Evolutionary conservation across 306 rosid species (phyloP), one percentile per base, ranked within the genome.

Genomic region (Lablab purpureus): DNA sequence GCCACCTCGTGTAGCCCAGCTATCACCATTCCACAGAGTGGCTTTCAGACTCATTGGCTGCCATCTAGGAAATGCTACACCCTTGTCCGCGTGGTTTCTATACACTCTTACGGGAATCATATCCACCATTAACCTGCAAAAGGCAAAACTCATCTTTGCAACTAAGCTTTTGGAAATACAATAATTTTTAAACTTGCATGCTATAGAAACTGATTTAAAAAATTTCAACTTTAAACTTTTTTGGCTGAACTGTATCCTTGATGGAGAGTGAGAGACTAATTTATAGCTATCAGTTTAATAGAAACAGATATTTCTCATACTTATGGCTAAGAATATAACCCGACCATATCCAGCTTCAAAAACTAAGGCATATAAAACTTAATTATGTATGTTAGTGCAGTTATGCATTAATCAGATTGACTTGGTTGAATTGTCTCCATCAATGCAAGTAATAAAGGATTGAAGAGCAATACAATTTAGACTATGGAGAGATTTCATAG

Each of bases 1-100:
- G 18, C 99, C 99, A 6, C 99, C 99, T 47, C 93, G 18, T 50
- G 99, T 94, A 40, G 99, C 99, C 99, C 97, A 92, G 80, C 80
- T 85, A 66, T 88, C 94, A 19, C 99, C 97, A 27, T 94, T 81
- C 97, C 97, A 94, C 54, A 94, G 81, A 58, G 93, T 89, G 27
- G 59, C 73, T 85, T 94, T 92, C 73, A 94, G 43, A 82, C 93
- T 82, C 98, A 94, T 91, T 77, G 99, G 99, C 68, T 89, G 95
- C 95, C 95, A 74, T 76, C 93, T 85, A 0, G 97, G 99, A 81
- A 85, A 94, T 66, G 87, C 72, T 56, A 91, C 95, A 69, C 97
- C 97, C 70, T 91, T 92, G 60, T 94, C 94, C 12, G 85, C 97
- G 58, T 94, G 97, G 88, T 91, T 94, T 91, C 87, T 92, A 34